Percentiles rank a stretch among this genome's conserved stretches.
phyloP scores from a whole-genome alignment of 768 basidiomycete genomes.

The Tephrocybe sp. region DNA sequence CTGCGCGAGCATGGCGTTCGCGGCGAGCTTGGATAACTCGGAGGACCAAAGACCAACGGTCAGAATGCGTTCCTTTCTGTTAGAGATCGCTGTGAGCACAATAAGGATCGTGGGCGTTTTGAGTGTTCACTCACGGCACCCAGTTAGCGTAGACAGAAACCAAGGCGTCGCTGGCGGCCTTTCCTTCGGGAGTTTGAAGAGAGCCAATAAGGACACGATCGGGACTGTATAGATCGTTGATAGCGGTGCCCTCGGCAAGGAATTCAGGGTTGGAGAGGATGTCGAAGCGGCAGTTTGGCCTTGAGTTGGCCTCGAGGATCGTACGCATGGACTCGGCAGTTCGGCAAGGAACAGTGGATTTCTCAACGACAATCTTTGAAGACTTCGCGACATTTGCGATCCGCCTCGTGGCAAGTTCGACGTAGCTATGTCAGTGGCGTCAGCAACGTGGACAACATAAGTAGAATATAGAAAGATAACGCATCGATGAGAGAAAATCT shows the following conservation, averaged over 20 bases:
- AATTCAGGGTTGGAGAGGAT: constrained; percentile 99
- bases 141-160: constrained; percentile 90
- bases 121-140: constrained; percentile 70
- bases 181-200: constrained; percentile 85
- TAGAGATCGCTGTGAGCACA: neutral
- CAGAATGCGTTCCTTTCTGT: constrained; percentile 72
- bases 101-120: neutral
- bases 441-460: constrained; percentile 9
- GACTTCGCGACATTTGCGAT: constrained; percentile 89
- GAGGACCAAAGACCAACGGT: constrained; percentile 98
- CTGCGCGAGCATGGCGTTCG: constrained; percentile 99
- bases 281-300: constrained; percentile 86
- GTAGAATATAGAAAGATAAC: neutral
- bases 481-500: neutral
- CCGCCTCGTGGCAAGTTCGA: constrained; percentile 94
- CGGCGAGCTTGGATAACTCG: constrained; percentile 96
- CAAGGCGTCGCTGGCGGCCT: constrained; percentile 74
- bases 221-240: constrained; percentile 80
- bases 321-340: constrained; percentile 99
- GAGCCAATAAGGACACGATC: constrained; percentile 98
- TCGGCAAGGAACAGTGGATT: constrained; percentile 98
- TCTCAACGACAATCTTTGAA: constrained; percentile 98
- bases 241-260: constrained; percentile 97
- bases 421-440: constrained; percentile 60
- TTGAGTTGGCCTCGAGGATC: constrained; percentile 98